Evolutionary conservation across 2,329 filamentous ascomycete species (phyloP).

Genomic region (Microdochium trichocladiopsis): DNA sequence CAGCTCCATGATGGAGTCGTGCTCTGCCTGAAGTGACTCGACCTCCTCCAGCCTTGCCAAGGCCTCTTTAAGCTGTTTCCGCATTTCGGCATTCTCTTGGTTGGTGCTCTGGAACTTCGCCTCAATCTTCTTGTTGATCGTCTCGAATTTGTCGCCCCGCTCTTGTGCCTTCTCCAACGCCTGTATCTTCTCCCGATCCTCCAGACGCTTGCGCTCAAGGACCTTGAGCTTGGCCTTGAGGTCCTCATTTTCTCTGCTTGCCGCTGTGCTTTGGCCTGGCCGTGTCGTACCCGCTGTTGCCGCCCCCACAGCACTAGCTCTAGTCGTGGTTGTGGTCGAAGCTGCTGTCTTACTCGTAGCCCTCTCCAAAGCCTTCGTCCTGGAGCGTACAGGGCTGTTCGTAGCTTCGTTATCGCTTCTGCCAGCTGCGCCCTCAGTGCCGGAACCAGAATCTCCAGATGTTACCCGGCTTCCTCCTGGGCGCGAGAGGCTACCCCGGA

Average conservation of each 20-base stretch:
- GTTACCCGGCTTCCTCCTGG: slow-evolving; percentile 31
- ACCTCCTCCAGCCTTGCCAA: slow-evolving; percentile 62
- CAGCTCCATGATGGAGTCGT: slow-evolving; percentile 79
- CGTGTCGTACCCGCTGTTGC: slow-evolving; percentile 21
- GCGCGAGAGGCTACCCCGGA: slow-evolving; percentile 28
- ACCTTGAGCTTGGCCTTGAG: slow-evolving; percentile 81
- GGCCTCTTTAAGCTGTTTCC: slow-evolving; percentile 70
- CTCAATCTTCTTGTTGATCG: slow-evolving; percentile 85
- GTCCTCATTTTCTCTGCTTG: slow-evolving; percentile 70
- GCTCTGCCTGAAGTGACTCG: slow-evolving; percentile 71
- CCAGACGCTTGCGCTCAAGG: slow-evolving; percentile 77
- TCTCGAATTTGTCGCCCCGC: slow-evolving; percentile 72
- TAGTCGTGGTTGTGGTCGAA: slow-evolving; percentile 15
- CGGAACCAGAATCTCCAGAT: slow-evolving; percentile 39
- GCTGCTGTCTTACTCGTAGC: slow-evolving; percentile 29
- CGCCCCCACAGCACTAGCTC: slow-evolving; percentile 14
- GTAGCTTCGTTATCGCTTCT: slow-evolving; percentile 46
- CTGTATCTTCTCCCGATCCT: slow-evolving; percentile 82
- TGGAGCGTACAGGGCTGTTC: slow-evolving; percentile 41
- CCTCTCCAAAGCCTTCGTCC: slow-evolving; percentile 44
- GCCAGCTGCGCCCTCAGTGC: slow-evolving; percentile 37
- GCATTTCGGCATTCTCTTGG: slow-evolving; percentile 69
- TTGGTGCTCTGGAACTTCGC: slow-evolving; percentile 81
- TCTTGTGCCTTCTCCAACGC: slow-evolving; percentile 67
- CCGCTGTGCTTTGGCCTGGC: slow-evolving; percentile 38